phyloP scores from a whole-genome alignment of 768 basidiomycete genomes.

The Leccinum fibrillosum region DNA sequence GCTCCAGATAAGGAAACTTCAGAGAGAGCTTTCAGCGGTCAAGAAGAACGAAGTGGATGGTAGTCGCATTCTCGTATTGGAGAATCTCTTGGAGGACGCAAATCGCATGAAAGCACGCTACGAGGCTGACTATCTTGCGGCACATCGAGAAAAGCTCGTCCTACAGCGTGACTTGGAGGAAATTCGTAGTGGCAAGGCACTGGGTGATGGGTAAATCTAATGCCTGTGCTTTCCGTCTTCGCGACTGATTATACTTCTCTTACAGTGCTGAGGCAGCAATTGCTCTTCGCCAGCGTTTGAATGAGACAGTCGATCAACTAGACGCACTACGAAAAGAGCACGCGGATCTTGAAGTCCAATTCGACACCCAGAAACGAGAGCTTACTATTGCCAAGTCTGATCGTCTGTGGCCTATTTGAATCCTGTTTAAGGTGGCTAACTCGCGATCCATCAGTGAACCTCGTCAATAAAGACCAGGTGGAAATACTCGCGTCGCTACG shows the following conservation, averaged over 20 bases:
- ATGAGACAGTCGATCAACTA: constrained; percentile 82
- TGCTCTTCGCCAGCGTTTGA: constrained; percentile 81
- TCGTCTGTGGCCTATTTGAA: constrained; percentile 43
- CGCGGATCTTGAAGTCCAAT: constrained; percentile 67
- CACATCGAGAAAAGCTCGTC: constrained; percentile 79
- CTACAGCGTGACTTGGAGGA: constrained; percentile 83
- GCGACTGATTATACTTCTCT: constrained; percentile 2
- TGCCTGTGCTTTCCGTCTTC: neutral
- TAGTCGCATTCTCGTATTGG: constrained; percentile 77
- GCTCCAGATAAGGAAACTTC: constrained; percentile 76
- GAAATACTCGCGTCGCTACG: constrained; percentile 84
- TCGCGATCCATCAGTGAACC: constrained; percentile 54
- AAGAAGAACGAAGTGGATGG: constrained; percentile 74
- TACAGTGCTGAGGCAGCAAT: constrained; percentile 80
- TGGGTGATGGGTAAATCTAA: constrained; percentile 70
- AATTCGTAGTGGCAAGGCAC: constrained; percentile 80
- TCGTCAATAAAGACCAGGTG: constrained; percentile 91
- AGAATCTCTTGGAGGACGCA: constrained; percentile 89
- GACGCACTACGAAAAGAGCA: constrained; percentile 68
- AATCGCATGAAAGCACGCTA: constrained; percentile 88
- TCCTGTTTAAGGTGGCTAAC: constrained; percentile 2
- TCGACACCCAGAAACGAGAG: constrained; percentile 59
- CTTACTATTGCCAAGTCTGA: constrained; percentile 84
- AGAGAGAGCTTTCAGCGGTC: constrained; percentile 75
- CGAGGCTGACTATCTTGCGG: constrained; percentile 81